Percentiles rank a stretch among this genome's conserved stretches.
These are phyloP conservation scores for Suhomyces wounanorum DNA, from an alignment of 1,139 yeast species.

Conservation along the genomic window DNA sequence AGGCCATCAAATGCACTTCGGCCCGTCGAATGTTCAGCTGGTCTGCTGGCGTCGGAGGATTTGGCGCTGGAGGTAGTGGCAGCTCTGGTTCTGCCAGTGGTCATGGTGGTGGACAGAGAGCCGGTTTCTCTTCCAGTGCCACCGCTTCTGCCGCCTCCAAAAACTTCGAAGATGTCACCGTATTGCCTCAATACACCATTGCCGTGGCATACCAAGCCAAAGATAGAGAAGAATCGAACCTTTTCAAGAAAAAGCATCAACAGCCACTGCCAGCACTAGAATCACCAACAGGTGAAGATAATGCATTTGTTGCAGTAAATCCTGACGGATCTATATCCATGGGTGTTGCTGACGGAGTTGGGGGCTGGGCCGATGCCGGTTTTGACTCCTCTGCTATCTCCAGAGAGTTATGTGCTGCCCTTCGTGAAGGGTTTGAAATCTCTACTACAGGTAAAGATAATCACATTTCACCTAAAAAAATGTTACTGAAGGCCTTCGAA, in stretches of 20 bases:
- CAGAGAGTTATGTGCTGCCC: constrained; percentile 60
- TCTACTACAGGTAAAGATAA: background rate
- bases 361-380: constrained; percentile 95
- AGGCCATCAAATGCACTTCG: constrained; percentile 11
- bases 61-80: constrained; percentile 5
- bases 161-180: constrained; percentile 27
- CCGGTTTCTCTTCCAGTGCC: constrained; percentile 10
- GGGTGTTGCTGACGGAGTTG: constrained; percentile 98
- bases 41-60: constrained; percentile 8
- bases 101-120: constrained; percentile 4
- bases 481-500: constrained; percentile 58
- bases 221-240: constrained; percentile 54
- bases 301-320: constrained; percentile 59
- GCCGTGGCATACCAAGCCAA: constrained; percentile 77
- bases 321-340: constrained; percentile 57
- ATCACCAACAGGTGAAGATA: constrained; percentile 87
- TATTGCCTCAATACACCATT: constrained; percentile 47
- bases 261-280: constrained; percentile 37
- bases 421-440: constrained; percentile 32
- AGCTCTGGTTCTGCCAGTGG: constrained; percentile 1
- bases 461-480: constrained; percentile 43
- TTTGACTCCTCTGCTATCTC: constrained; percentile 84
- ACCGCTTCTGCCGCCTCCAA: constrained; percentile 15
- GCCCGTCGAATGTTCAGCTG: constrained; percentile 11
- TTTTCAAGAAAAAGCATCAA: constrained; percentile 36